Percentiles rank a stretch among this genome's conserved stretches.
phyloP scores from a whole-genome alignment of 805 yeast species.

The Teunomyces panamensis region DNA sequence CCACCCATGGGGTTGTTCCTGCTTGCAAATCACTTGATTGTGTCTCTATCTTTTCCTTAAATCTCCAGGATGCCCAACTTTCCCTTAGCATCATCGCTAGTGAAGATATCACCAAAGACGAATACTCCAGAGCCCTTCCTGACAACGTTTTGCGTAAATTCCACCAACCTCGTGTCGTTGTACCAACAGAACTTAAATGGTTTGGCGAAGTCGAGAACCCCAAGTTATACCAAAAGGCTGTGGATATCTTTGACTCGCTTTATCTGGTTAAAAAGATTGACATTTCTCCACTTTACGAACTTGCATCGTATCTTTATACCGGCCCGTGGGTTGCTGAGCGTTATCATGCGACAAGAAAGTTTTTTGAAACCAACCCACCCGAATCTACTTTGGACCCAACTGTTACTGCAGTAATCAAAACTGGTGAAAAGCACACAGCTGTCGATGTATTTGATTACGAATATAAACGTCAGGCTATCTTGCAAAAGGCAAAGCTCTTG shows the following conservation, averaged over 20 bases:
- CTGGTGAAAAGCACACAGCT: constrained; percentile 78
- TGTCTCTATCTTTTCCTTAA: constrained; percentile 79
- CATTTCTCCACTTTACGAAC: constrained; percentile 70
- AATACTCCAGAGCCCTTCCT: constrained; percentile 78
- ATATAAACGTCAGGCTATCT: constrained; percentile 78
- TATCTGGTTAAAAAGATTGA: constrained; percentile 63
- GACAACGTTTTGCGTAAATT: constrained; percentile 59
- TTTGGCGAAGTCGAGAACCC: constrained; percentile 80
- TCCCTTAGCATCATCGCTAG: constrained; percentile 69
- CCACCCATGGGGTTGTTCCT: constrained; percentile 91
- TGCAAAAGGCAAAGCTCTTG: constrained; percentile 57
- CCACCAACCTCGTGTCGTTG: constrained; percentile 62
- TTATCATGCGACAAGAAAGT: constrained; percentile 76
- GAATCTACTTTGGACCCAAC: constrained; percentile 75
- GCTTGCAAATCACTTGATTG: constrained; percentile 95
- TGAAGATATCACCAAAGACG: constrained; percentile 66
- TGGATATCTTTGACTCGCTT: constrained; percentile 48
- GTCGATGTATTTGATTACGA: constrained; percentile 82
- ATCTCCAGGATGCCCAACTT: constrained; percentile 78
- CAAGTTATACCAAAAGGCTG: constrained; percentile 58
- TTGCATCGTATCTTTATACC: constrained; percentile 87
- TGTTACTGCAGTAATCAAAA: constrained; percentile 68
- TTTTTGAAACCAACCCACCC: constrained; percentile 69
- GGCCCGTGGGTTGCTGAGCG: constrained; percentile 99
- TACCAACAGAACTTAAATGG: constrained; percentile 75